Evolutionary conservation across 495 filamentous ascomycete species (phyloP), one percentile per base, ranked within the genome.

Genomic region (Lepraria neglecta): DNA sequence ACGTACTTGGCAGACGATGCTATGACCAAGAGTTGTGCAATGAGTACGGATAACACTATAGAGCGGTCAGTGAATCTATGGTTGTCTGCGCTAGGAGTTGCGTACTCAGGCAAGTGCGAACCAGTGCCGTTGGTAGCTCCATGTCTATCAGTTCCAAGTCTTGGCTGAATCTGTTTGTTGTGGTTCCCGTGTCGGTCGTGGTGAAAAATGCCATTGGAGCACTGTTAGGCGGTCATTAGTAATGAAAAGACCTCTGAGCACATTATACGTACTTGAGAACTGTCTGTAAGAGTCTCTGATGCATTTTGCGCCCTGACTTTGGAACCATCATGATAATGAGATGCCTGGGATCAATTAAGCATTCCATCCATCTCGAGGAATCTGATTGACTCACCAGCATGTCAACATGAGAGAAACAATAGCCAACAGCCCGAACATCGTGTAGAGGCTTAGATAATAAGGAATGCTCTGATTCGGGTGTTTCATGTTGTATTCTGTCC

Each of bases 91-190:
- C n/a, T 4, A 44, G 42, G 12, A 10, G 3, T 12, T 44, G 11
- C 42, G 42, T 44, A 44, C 42, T 7, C 43, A 56, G 1, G 31
- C n/a, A 12, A 69, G 38, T n/a, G 42, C 42, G 42, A n/a, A 44
- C n/a, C n/a, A 53, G 24, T 15, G 50, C 50, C 2, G 24, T 68
- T 11, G 78, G 81, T 31, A 75, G 73, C 46, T 81, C 75, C 69
- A 77, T 82, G 66, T 87, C 83, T 27, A 86, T 78, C 7, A 85
- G 74, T 52, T 78, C 73, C 47, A 87, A 71, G 57, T 86, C 83
- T 65, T 86, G 82, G 64, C 77, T 81, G 70, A 86, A 87, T 31
- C 82, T 72, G 64, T 80, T 79, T 17, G 76, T 69, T 6, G 75
- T 78, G 17, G 70, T 64, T 28, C 78, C 78, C 24, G 68, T 77